phyloP scores from a whole-genome alignment of 108 stramenopile species.

The Mediolabrus comicus region DNA sequence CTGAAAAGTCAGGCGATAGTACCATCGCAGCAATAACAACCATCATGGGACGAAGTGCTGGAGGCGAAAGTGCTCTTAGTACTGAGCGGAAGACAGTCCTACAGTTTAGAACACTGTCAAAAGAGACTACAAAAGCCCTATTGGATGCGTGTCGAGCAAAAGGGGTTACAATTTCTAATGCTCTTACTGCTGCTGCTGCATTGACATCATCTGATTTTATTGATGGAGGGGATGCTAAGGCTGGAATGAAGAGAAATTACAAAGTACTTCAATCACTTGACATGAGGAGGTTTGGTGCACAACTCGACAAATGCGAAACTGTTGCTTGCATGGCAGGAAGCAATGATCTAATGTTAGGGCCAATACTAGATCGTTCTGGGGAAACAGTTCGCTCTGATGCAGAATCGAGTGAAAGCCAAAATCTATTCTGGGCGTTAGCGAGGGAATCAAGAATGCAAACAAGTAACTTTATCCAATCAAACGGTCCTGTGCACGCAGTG shows the following conservation, averaged over 20 bases:
- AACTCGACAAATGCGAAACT: constrained; percentile 71
- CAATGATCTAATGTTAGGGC: constrained; percentile 85
- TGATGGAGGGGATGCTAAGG: constrained; percentile 43
- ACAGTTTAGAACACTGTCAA: constrained; percentile 65
- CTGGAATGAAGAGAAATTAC: constrained; percentile 67
- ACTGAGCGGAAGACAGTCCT: constrained; percentile 52
- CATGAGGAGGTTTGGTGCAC: constrained; percentile 78
- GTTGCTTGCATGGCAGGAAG: constrained; percentile 84
- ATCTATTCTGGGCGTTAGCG: constrained; percentile 74
- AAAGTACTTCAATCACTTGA: constrained; percentile 86
- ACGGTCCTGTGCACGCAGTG: constrained; percentile 77
- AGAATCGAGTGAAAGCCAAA: constrained; percentile 17
- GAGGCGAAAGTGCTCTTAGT: constrained; percentile 58
- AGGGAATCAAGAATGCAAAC: constrained; percentile 70
- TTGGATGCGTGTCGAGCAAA: constrained; percentile 64
- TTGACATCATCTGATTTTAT: constrained; percentile 81
- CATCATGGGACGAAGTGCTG: constrained; percentile 78
- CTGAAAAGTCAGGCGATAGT: constrained; percentile 37
- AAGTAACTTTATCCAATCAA: constrained; percentile 56
- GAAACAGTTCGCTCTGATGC: constrained; percentile 45
- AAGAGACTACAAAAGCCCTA: constrained; percentile 53
- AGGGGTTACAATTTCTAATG: constrained; percentile 75
- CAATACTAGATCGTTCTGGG: constrained; percentile 67
- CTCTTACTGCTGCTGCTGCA: constrained; percentile 73
- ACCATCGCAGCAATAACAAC: constrained; percentile 66